Conservation (phyloP, 257 asterid genomes). For the Fraxinus americana region DNA sequence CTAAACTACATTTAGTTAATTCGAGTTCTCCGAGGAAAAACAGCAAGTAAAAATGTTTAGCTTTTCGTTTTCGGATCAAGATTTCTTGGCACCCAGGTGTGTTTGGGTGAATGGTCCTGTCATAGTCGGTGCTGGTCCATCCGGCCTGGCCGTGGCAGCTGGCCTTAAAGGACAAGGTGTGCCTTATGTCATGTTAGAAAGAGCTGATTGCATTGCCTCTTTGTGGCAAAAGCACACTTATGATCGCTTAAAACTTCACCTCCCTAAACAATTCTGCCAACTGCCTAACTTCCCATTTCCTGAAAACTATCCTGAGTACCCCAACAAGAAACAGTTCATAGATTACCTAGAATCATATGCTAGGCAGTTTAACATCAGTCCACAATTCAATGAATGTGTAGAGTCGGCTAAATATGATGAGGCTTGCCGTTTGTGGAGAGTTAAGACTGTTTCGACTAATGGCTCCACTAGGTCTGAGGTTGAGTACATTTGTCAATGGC, state of each 20-base stretch:
- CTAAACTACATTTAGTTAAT: not conserved
- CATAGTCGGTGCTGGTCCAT: constrained; percentile 45
- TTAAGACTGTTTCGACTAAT: constrained; percentile 12
- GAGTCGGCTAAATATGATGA: constrained; percentile 33
- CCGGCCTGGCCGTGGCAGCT: constrained; percentile 46
- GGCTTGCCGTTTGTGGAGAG: constrained; percentile 29
- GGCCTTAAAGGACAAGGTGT: constrained; percentile 36
- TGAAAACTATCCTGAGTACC: constrained; percentile 34
- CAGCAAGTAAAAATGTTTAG: not conserved
- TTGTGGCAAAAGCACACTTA: constrained; percentile 44
- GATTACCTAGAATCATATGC: constrained; percentile 36
- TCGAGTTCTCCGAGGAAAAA: not conserved
- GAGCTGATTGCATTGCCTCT: constrained; percentile 43
- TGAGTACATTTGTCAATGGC: constrained; percentile 35
- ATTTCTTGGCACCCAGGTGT: not conserved
- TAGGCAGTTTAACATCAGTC: constrained; percentile 27
- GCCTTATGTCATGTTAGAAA: constrained; percentile 32
- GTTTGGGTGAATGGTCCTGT: constrained; percentile 25
- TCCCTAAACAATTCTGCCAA: constrained; percentile 44
- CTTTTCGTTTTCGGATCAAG: not conserved
- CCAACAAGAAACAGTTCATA: constrained; percentile 37
- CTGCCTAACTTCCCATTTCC: constrained; percentile 41
- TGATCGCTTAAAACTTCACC: constrained; percentile 43
- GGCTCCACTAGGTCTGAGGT: constrained; percentile 2
- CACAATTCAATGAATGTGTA: constrained; percentile 30